Evolutionary conservation across 2,329 filamentous ascomycete species (phyloP), one percentile per base, ranked within the genome.

Genomic region (Blastomyces silverae): DNA sequence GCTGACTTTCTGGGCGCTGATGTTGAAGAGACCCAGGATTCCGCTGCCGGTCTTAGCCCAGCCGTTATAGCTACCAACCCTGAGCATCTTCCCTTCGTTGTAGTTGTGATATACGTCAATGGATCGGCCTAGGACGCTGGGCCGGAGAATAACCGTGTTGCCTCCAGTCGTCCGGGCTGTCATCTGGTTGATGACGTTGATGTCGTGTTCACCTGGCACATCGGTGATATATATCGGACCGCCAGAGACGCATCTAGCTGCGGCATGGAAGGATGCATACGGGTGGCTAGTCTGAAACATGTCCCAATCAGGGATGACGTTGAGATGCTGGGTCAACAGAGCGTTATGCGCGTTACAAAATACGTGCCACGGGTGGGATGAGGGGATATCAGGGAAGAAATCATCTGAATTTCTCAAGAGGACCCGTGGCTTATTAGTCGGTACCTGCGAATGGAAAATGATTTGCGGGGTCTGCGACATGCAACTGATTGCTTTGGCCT

Each of bases 191-290:
- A 99, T 89, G 20, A 99, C 77, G 6, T 82, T 77, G 39, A 92
- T 72, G 71, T 96, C 84, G 74, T 97, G 91, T 66, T 90, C 79
- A 0, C 91, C 92, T 0, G 93, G 93, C 0, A 87, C 84, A 75
- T 99, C 94, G 0, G 93, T 97, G 74, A 99, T 92, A 71, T 95
- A 97, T 52, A 99, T 89, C 0, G 93, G 94, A 0, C 94, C 94
- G 10, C 94, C 94, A 59, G 89, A 92, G 11, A 99, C 82, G 74
- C 91, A 96, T 58, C 94, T 85, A 1, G 92, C 92, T 0, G 94
- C 93, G 4, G 91, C 94, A 70, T 99, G 94, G 73, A 94, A 96
- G 0, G 84, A 85, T 0, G 89, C 89, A 74, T 90, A 96, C 1
- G 82, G 78, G 69, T 88, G 85, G 25, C 79, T 81, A 0, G 87